A percentile compares a stretch with the other conserved stretches of the same genome.
Conservation (phyloP, 352 stramenopile genomes). For the Phytophthora capsici region DNA sequence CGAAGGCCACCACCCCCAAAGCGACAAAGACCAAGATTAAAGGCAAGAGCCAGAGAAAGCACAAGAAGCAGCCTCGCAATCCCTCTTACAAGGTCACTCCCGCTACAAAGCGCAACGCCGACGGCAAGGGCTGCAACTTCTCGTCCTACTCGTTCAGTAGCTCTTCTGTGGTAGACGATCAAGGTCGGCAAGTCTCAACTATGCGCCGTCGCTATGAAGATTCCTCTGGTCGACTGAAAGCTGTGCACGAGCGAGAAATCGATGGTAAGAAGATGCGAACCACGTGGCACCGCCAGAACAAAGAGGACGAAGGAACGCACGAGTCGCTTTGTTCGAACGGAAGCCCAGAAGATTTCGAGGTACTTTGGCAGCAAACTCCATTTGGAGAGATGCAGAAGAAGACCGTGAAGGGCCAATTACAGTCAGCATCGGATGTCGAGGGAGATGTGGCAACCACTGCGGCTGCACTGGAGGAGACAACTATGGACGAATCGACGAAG, state of each 20-base stretch:
- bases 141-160: constrained; percentile 55
- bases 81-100: not conserved
- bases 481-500: constrained; percentile 5
- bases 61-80: constrained; percentile 3
- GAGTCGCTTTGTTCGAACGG: constrained; percentile 50
- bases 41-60: not conserved
- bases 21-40: not conserved
- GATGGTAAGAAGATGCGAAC: constrained; percentile 52
- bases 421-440: not conserved
- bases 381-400: constrained; percentile 61
- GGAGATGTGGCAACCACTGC: not conserved
- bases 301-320: constrained; percentile 57
- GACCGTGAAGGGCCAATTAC: constrained; percentile 29
- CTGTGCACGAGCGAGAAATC: constrained; percentile 63
- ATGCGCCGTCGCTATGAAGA: constrained; percentile 47
- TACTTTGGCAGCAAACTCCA: constrained; percentile 56
- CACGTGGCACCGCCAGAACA: constrained; percentile 54
- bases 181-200: constrained; percentile 38
- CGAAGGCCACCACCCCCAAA: not conserved
- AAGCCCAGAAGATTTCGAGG: constrained; percentile 62
- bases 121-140: not conserved
- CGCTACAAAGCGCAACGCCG: not conserved
- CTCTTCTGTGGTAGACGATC: constrained; percentile 35
- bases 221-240: constrained; percentile 64
- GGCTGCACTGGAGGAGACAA: not conserved